Evolutionary conservation across 768 basidiomycete species (phyloP), one percentile per base, ranked within the genome.

Genomic region (Boletellus ananiceps): DNA sequence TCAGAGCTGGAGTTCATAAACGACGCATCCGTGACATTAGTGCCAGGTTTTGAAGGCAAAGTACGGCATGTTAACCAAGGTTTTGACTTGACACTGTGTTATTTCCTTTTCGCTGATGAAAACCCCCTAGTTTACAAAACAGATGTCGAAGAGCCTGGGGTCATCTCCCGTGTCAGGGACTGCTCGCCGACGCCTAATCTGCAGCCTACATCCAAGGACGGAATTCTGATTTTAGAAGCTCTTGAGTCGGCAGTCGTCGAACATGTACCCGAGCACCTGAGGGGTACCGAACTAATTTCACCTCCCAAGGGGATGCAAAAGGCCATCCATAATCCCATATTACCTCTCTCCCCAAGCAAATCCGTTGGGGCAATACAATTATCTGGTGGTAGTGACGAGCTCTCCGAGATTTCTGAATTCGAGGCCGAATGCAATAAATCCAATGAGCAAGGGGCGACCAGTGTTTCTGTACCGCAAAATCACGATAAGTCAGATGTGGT

Each of bases 341-440:
- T 12, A 1, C 37, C 40, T 9, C 33, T 40, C 31, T 23, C 34
- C 31, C 47, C 14, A 3, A 41, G 35, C 12, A 40, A 52, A 31
- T 59, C 32, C 14, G 44, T 36, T 2, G 14, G 21, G 32, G n/a
- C 13, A 29, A 23, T 9, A 11, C 38, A 11, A 14, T 39, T 52
- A n/a, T 58, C 60, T 52, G 59, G 50, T 16, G 51, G 47, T 44
- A 32, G 37, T 41, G 59, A 68, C 21, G 62, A 61, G 19, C 48
- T 65, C 23, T 71, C 70, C 23, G 67, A 72, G 40, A 57, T 71
- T 50, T 71, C 70, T 15, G 62, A 69, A 34, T 57, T 65, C 40
- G 61, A 61, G 45, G 16, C 43, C 9, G 50, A 65, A 35, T 11
- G 35, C 16, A 31, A 34, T 23, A 9, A 9, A 7, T 4, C 37